Conservation (phyloP, 2,329 filamentous ascomycete genomes). For the Xylaria hypoxylon region DNA sequence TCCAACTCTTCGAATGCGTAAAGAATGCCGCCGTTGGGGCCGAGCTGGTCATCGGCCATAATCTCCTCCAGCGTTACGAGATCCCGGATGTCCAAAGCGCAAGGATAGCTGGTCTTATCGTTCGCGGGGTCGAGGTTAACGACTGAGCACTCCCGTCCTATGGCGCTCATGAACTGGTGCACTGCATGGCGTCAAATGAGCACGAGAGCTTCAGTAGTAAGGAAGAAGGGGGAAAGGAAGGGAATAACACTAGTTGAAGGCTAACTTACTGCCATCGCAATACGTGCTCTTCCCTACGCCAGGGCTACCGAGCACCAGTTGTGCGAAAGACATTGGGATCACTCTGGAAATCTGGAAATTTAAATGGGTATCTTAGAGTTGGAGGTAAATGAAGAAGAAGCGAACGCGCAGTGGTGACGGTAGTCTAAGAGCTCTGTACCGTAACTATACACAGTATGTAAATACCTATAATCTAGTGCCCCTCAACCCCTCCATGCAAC, state of each 20-base stretch:
- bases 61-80: slow-evolving; percentile 93
- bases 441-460: slow-evolving; percentile 14
- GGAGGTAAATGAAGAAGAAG: neutral
- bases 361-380: neutral
- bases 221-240: slow-evolving; percentile 17
- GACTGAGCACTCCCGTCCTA: slow-evolving; percentile 92
- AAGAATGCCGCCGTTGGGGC: slow-evolving; percentile 90
- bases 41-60: slow-evolving; percentile 90
- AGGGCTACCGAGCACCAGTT: slow-evolving; percentile 92
- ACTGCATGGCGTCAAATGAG: slow-evolving; percentile 59
- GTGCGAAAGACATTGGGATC: slow-evolving; percentile 70
- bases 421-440: neutral
- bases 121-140: slow-evolving; percentile 98
- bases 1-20: slow-evolving; percentile 97
- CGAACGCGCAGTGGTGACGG: neutral
- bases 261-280: slow-evolving; percentile 84
- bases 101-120: slow-evolving; percentile 88
- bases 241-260: neutral
- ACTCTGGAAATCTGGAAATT: neutral
- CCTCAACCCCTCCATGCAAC: slow-evolving; percentile 37
- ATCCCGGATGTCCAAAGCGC: slow-evolving; percentile 89
- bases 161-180: slow-evolving; percentile 97
- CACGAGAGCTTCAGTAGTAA: neutral
- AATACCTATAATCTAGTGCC: slow-evolving; percentile 15
- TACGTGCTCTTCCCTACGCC: slow-evolving; percentile 97